These are phyloP conservation scores for Earliella scabrosa DNA, from an alignment of 1,284 basidiomycete species.

Conservation along the genomic window DNA sequence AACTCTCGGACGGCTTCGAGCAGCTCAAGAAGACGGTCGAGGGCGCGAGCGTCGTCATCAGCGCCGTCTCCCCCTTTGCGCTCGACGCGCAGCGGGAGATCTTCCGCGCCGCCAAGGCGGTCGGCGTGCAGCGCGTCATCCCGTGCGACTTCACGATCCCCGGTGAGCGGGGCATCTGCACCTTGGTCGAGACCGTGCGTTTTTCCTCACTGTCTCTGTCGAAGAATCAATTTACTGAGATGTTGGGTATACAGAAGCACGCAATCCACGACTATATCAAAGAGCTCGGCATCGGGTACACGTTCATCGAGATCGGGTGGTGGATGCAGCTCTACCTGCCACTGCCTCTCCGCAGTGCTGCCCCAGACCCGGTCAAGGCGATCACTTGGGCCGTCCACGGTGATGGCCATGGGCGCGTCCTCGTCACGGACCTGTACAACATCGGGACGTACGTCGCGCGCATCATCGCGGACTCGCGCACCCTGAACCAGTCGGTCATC, in stretches of 20 bases:
- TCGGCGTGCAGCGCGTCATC: constrained; percentile 22
- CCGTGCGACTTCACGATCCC: constrained; percentile 23
- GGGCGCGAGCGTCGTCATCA: constrained; percentile 24
- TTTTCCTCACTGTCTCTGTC: no score
- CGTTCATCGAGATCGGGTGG: constrained; percentile 25
- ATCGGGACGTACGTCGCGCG: constrained; percentile 28
- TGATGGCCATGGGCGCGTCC: constrained; percentile 11
- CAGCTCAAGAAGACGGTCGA: constrained; percentile 11
- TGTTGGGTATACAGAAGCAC: constrained; percentile 16
- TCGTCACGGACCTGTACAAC: constrained; percentile 19
- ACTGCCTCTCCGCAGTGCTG: constrained; percentile 7
- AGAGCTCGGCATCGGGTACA: constrained; percentile 18
- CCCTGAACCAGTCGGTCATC: constrained; percentile 33
- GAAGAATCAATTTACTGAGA: no score
- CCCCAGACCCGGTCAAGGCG: neutral
- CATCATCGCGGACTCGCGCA: constrained; percentile 30
- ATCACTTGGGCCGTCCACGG: neutral
- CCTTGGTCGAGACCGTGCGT: constrained; percentile 5
- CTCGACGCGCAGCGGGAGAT: constrained; percentile 18
- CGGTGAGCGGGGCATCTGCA: constrained; percentile 10
- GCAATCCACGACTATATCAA: constrained; percentile 16
- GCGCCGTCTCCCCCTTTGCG: constrained; percentile 3
- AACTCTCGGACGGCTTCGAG: constrained; percentile 14
- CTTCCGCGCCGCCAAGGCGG: constrained; percentile 22
- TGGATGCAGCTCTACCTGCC: constrained; percentile 10